Evolutionary conservation across 2,329 filamentous ascomycete genomes (phyloP).

Genomic region (Corinectria fuckeliana): DNA sequence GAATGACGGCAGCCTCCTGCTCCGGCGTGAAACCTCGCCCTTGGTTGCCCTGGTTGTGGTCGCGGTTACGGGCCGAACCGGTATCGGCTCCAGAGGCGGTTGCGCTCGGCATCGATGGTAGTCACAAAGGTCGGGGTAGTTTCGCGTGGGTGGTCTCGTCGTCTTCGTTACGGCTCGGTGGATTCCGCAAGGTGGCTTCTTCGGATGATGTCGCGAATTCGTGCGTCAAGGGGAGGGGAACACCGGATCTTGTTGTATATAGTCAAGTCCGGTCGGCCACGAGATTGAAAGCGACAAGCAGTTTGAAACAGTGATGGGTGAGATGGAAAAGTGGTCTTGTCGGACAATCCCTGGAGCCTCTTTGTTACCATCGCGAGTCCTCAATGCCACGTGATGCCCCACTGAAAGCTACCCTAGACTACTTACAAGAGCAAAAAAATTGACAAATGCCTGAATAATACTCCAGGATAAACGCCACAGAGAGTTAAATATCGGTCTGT

Average conservation of each 20-base stretch:
- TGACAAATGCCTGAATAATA: background rate
- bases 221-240: background rate
- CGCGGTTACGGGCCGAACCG: slow-evolving; percentile 57
- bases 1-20: slow-evolving; percentile 88
- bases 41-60: slow-evolving; percentile 79
- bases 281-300: slow-evolving; percentile 2
- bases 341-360: slow-evolving; percentile 10
- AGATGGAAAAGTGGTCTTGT: slow-evolving; percentile 10
- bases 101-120: slow-evolving; percentile 51
- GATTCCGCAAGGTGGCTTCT: slow-evolving; percentile 6
- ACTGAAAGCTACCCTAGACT: slow-evolving; percentile 10
- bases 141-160: slow-evolving; percentile 1
- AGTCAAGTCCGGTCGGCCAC: background rate
- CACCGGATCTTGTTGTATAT: too few species aligned
- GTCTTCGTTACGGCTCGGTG: background rate
- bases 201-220: background rate
- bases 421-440: background rate
- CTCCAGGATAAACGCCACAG: background rate
- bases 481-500: background rate
- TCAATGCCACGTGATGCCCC: slow-evolving; percentile 13
- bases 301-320: background rate
- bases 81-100: slow-evolving; percentile 62
- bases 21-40: slow-evolving; percentile 83
- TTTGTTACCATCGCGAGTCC: slow-evolving; percentile 15
- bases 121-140: slow-evolving; percentile 1